These are phyloP conservation scores for Balamuthia mandrillaris DNA, from an alignment of 208 protist species.

Conservation along the genomic window DNA sequence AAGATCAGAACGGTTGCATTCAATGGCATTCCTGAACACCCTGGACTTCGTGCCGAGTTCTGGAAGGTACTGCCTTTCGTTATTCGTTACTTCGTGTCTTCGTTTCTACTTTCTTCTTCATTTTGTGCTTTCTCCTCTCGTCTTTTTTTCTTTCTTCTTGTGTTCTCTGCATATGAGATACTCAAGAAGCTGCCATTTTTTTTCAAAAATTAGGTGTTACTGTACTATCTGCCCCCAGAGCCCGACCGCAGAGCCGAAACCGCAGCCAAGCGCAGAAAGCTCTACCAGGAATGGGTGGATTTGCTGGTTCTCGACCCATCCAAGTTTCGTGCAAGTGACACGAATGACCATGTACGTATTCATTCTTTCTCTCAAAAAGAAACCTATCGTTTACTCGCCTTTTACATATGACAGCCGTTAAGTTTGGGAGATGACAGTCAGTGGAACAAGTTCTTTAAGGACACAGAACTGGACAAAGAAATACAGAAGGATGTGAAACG, in stretches of 20 bases:
- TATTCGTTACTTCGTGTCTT: neutral
- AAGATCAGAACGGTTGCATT: conserved; percentile 11
- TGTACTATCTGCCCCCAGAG: conserved; percentile 58
- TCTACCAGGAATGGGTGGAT: conserved; percentile 43
- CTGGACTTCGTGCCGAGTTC: conserved; percentile 47
- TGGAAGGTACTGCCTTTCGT: conserved; percentile 48
- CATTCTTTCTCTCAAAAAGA: neutral
- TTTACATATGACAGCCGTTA: conserved; percentile 47
- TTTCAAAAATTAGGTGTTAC: conserved; percentile 39
- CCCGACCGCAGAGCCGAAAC: conserved; percentile 1
- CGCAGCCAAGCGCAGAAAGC: conserved; percentile 5
- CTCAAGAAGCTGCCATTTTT: neutral
- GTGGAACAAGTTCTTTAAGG: conserved; percentile 63
- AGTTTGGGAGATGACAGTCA: conserved; percentile 35
- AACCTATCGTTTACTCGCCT: neutral
- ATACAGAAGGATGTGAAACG: conserved; percentile 68
- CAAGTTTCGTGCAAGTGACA: neutral
- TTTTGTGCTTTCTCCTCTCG: no score
- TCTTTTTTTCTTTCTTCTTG: no score
- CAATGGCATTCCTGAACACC: conserved; percentile 53
- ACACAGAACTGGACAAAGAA: conserved; percentile 57
- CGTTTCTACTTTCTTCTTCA: no score
- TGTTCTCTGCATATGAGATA: neutral
- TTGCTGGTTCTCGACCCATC: conserved; percentile 56
- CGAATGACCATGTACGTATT: neutral